These are phyloP conservation scores for Rostrohypoxylon terebratum DNA, from an alignment of 495 filamentous ascomycete species.

Conservation along the genomic window DNA sequence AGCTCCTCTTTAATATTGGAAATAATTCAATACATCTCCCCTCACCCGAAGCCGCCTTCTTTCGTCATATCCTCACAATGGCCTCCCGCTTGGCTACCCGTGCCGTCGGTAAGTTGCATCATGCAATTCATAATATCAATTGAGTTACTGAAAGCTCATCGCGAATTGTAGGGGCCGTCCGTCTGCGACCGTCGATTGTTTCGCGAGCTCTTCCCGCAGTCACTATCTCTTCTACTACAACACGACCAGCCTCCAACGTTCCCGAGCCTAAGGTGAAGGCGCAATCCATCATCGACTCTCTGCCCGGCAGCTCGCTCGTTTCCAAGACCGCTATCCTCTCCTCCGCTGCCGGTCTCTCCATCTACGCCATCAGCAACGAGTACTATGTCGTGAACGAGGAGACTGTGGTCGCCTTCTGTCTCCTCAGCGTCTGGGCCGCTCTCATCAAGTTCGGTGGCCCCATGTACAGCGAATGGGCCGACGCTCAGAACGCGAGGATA, in stretches of 20 bases:
- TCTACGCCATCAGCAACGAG: slow-evolving; percentile 98
- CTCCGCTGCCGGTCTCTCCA: slow-evolving; percentile 85
- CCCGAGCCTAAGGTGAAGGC: slow-evolving; percentile 95
- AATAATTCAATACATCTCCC: slow-evolving; percentile 57
- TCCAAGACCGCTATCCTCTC: slow-evolving; percentile 98
- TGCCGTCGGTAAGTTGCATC: slow-evolving; percentile 79
- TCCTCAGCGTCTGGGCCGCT: slow-evolving; percentile 88
- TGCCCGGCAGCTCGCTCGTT: slow-evolving; percentile 85
- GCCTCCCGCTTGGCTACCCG: slow-evolving; percentile 93
- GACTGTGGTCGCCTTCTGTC: slow-evolving; percentile 86
- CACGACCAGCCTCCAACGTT: slow-evolving; percentile 79
- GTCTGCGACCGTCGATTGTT: slow-evolving; percentile 79
- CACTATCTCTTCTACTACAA: slow-evolving; percentile 70
- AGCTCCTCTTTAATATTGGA: slow-evolving; percentile 51
- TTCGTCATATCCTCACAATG: slow-evolving; percentile 74
- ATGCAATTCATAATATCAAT: slow-evolving; percentile 10
- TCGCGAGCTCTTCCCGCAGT: slow-evolving; percentile 78
- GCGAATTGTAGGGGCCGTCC: slow-evolving; percentile 78
- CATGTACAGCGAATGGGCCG: slow-evolving; percentile 90
- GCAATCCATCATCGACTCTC: slow-evolving; percentile 89
- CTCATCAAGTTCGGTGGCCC: slow-evolving; percentile 93
- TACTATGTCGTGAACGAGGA: slow-evolving; percentile 99
- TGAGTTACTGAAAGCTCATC: slow-evolving; percentile 39
- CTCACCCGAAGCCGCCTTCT: slow-evolving; percentile 37
- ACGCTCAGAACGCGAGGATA: slow-evolving; percentile 86